These are phyloP conservation scores for Striga hermonthica DNA, from an alignment of 305 asterid genomes.

Conservation along the genomic window DNA sequence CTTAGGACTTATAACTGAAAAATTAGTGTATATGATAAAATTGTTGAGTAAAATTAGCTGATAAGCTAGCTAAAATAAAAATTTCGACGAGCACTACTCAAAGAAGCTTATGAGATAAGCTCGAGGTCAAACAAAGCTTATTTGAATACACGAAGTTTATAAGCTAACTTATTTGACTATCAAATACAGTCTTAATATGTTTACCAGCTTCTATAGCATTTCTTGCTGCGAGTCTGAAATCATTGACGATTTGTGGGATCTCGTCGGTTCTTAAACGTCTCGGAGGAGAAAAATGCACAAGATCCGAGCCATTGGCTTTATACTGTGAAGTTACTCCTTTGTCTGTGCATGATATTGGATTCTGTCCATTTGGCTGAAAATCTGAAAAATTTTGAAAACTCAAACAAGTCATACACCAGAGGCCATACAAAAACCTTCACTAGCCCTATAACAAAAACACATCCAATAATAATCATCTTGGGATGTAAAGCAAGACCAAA, in stretches of 20 bases:
- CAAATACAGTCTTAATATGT: too few species aligned
- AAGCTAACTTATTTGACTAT: too few species aligned
- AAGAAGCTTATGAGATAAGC: too few species aligned
- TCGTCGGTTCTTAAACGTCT: constrained; percentile 53
- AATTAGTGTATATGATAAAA: background rate
- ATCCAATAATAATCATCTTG: too few species aligned
- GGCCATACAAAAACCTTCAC: too few species aligned
- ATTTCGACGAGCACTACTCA: background rate
- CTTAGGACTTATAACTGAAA: too few species aligned
- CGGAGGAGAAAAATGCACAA: constrained; percentile 48
- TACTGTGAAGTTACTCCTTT: constrained; percentile 43
- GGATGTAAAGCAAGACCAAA: too few species aligned
- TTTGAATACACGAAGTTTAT: too few species aligned
- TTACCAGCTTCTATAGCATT: constrained; percentile 74
- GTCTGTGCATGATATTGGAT: constrained; percentile 63
- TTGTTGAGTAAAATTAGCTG: background rate
- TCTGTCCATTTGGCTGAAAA: constrained; percentile 63
- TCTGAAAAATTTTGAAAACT: constrained; percentile 31
- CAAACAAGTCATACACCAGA: too few species aligned
- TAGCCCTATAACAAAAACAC: too few species aligned
- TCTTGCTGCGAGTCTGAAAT: constrained; percentile 65
- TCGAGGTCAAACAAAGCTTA: too few species aligned
- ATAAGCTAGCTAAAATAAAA: too few species aligned
- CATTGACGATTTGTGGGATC: constrained; percentile 53
- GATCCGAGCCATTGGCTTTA: constrained; percentile 39